Evolutionary conservation across 805 yeast genomes (phyloP), one percentile per base, ranked within the genome.

Genomic region (Kodamaea lidongshanica): DNA sequence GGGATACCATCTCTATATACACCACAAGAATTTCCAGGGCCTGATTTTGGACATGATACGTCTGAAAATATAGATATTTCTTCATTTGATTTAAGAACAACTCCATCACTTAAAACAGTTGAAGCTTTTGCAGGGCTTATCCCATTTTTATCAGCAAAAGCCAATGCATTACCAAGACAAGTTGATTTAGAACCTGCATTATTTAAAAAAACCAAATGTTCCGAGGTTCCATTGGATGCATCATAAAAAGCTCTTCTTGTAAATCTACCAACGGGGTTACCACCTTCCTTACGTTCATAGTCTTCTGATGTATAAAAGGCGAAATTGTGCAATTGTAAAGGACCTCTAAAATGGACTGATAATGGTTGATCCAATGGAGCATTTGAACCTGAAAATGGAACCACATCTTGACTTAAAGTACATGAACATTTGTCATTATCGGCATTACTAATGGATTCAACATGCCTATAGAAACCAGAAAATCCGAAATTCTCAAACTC

Each of bases 321-420:
- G 48, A 80, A 81, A 44, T 72, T 67, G 37, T 58, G 54, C 46
- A 81, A 61, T 10, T 67, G 58, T 37, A 81, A 50, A 7, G 92
- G 92, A 25, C 92, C 92, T 58, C 92, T 70, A 52, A 81, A 73
- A 50, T 81, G 92, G 10, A 81, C 85, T 4, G 86, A 76, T 15
- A 81, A 61, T 49, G 76, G 87, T 42, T 70, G 77, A 49, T 79
- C 60, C 22, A 80, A 49, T 5, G 92, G 92, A 16, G 86, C 57
- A 45, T 77, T 72, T 13, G 72, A 34, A 14, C 89, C 89, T 7
- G 67, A 56, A 41, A 76, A 74, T 4, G 45, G 16, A 2, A 63
- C 55, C 35, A 58, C 50, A n/a, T 55, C 50, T 4, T 40, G 35
- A 34, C 65, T 56, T 19, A 61, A 41, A 17, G 53, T 58, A 46